Base-by-base conservation (phyloP, 768 basidiomycete genomes). In the Pleurotus tuoliensis region DNA sequence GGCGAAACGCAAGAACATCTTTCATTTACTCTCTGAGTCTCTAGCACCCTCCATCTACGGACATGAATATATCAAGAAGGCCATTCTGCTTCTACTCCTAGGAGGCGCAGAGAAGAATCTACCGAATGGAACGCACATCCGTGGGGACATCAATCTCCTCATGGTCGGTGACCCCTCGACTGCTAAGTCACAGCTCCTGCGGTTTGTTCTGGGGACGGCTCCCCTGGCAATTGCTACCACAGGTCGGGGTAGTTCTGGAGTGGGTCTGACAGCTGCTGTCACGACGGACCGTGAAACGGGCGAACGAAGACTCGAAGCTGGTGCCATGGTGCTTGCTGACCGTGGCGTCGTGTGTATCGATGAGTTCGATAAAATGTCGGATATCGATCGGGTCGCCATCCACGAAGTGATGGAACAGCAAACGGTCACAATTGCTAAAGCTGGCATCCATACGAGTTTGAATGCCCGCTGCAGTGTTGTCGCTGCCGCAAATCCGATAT, bases 381-480 rank as follows among this genome's bases (percentile, higher is more conserved):
- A 99, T 67, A 82, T 98, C 62, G 97, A 99, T 75, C 86, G 97
- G 62, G 96, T 98, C 16, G 96, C 97, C 34, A 99, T 99, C 65
- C 97, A 99, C 74, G 97, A 99, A 83, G 97, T 98, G 67, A 99
- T 99, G 97, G 97, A 98, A 69, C 96, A 98, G 71, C 97, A 99
- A 69, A 99, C 97, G 0, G 96, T 99, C 47, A 98, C 97, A 7
- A 99, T 99, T 61, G 97, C 97, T 47, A 99, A 99, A 67, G 97
- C 97, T 11, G 97, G 97, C 57, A 99, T 99, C 62, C 97, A 98
- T 67, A 99, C 97, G 0, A 94, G 90, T 68, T 79, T 99, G 64
- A 99, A 99, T 71, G 97, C 97, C 4, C 84, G 97, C 41, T 98
- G 97, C 69, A 96, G 93, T 63, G 97, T 99, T 46, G 86, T 99